Conservation (phyloP, 768 basidiomycete genomes). For the Amylocystis lapponica region DNA sequence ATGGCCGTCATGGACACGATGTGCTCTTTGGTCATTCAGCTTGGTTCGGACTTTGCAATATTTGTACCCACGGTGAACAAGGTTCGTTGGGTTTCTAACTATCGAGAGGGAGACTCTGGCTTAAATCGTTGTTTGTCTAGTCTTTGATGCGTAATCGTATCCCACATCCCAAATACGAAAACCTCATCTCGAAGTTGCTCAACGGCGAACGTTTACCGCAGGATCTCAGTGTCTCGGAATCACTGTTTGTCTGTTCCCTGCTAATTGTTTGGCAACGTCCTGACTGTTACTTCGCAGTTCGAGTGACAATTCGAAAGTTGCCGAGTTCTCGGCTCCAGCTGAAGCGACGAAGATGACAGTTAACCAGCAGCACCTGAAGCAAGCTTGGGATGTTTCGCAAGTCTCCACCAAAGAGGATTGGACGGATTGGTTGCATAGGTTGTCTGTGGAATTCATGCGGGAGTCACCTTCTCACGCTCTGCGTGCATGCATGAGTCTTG, state of each 20-base stretch:
- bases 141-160: slow-evolving; percentile 73
- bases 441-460: slow-evolving; percentile 95
- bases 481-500: slow-evolving; percentile 90
- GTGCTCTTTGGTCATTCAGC: slow-evolving; percentile 86
- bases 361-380: slow-evolving; percentile 95
- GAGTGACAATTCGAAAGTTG: slow-evolving; percentile 54
- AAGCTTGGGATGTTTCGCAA: slow-evolving; percentile 88
- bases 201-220: slow-evolving; percentile 90
- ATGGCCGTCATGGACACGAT: slow-evolving; percentile 89
- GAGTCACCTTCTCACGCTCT: slow-evolving; percentile 98
- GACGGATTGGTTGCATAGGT: slow-evolving; percentile 90
- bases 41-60: slow-evolving; percentile 95
- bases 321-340: slow-evolving; percentile 70
- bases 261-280: background rate
- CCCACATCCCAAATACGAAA: slow-evolving; percentile 79
- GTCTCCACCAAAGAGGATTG: slow-evolving; percentile 81
- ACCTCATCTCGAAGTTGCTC: slow-evolving; percentile 79
- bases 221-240: slow-evolving; percentile 60
- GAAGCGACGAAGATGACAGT: slow-evolving; percentile 88
- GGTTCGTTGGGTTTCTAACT: slow-evolving; percentile 35
- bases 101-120: background rate
- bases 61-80: slow-evolving; percentile 98
- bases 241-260: slow-evolving; percentile 7
- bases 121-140: slow-evolving; percentile 33
- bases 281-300: slow-evolving; percentile 27